Evolutionary conservation across 1,284 basidiomycete species (phyloP).

Genomic region (Cutaneotrichosporon daszewskae): DNA sequence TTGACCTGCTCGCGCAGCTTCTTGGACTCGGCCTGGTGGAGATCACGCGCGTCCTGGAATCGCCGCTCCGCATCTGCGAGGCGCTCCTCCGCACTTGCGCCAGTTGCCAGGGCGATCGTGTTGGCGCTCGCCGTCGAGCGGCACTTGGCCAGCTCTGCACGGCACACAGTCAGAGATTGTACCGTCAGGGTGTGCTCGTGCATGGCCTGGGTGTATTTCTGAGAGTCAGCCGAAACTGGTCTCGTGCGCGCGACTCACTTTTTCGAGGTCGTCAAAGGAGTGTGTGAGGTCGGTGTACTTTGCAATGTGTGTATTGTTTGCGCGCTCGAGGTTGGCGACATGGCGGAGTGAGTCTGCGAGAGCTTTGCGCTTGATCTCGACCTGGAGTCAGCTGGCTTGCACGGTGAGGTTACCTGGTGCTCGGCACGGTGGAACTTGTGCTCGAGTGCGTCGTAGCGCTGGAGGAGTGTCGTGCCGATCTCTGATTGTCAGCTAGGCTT

Average conservation of each 20-base stretch:
- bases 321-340: slow-evolving; percentile 42
- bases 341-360: slow-evolving; percentile 34
- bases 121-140: slow-evolving; percentile 19
- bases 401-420: slow-evolving; percentile 41
- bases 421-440: slow-evolving; percentile 56
- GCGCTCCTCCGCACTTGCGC: slow-evolving; percentile 43
- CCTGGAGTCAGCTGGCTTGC: slow-evolving; percentile 25
- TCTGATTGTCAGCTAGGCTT: slow-evolving; percentile 52
- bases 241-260: slow-evolving; percentile 30
- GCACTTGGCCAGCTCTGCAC: slow-evolving; percentile 32
- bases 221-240: not conserved
- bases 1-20: slow-evolving; percentile 58
- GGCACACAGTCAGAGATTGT: slow-evolving; percentile 40
- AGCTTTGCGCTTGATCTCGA: slow-evolving; percentile 37
- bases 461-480: slow-evolving; percentile 82
- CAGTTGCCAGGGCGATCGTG: slow-evolving; percentile 23
- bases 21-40: slow-evolving; percentile 67
- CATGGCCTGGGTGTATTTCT: slow-evolving; percentile 71
- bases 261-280: slow-evolving; percentile 43
- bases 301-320: slow-evolving; percentile 38
- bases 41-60: slow-evolving; percentile 78
- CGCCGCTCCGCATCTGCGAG: slow-evolving; percentile 51
- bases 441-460: slow-evolving; percentile 77
- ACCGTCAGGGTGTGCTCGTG: slow-evolving; percentile 43
- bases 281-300: slow-evolving; percentile 37